Evolutionary conservation across 495 filamentous ascomycete species (phyloP), one percentile per base, ranked within the genome.

Genomic region (Choiromyces venosus): DNA sequence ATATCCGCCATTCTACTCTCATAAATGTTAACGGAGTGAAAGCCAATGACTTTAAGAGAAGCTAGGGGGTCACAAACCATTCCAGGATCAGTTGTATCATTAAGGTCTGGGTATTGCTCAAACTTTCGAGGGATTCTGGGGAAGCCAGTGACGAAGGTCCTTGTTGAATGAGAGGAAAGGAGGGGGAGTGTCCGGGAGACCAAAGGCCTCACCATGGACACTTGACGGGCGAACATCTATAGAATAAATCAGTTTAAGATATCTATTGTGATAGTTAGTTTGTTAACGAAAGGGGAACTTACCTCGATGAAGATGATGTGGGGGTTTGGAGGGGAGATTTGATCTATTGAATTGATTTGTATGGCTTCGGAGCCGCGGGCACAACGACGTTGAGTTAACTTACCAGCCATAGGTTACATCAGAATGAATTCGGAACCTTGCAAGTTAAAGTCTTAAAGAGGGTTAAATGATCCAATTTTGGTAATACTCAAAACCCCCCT

Each of bases 1-100:
- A 83, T 97, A 99, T 84, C 91, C 90, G 81, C 93, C 93, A 82
- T 97, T 98, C 93, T 97, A 82, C 76, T 74, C 56, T 19, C 44
- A 71, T 67, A 39, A 46, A 4, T 12, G 71, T 71, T 38, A 78
- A 61, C 52, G 33, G 8, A 16, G 25, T 33, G 25, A 3, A 70
- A n/a, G 70, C 37, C 33, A 40, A 38, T 56, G 9, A 10, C 29
- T 73, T 70, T 70, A 39, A 71, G 67, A 67, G 56, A 37, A 37
- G 18, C 9, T 42, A 36, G 40, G n/a, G 10, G n/a, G 46, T n/a
- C 16, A 73, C 69, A 40, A 29, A 81, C 79, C 79, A 79, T 78
- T 37, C 61, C 76, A 9, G 79, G 80, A 71, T 81, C 79, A 33
- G 69, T 73, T 9, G 70, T 67, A 35, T 80, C 78, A 42, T 79